Evolutionary conservation across 805 yeast genomes (phyloP).

Genomic region (Millerago galiae): DNA sequence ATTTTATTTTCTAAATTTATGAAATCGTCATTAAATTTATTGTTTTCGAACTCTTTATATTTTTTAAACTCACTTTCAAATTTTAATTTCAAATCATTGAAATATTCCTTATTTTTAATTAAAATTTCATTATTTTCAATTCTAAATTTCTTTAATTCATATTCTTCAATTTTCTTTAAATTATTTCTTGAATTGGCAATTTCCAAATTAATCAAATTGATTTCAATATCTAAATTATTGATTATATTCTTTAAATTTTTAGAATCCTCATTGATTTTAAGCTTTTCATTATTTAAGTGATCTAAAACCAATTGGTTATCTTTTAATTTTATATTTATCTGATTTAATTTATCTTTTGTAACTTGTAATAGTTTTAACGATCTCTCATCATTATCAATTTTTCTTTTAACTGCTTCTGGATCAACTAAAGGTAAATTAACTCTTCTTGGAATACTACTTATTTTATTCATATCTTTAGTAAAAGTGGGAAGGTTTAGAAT

Average conservation of each 20-base stretch:
- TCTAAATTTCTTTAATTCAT: constrained; percentile 24
- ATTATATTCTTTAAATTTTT: neutral
- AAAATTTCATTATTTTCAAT: too few relatives aligned
- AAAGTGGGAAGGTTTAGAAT: constrained; percentile 15
- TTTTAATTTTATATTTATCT: neutral
- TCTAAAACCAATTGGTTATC: neutral
- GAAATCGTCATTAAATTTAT: neutral
- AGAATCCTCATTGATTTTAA: neutral
- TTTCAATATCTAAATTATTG: neutral
- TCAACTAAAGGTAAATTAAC: constrained; percentile 4
- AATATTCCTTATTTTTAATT: too few relatives aligned
- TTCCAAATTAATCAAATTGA: too few relatives aligned
- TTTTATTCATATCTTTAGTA: constrained; percentile 1
- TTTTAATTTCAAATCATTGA: neutral
- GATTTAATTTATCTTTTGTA: neutral
- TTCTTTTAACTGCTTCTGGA: constrained; percentile 11
- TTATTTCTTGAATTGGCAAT: too few relatives aligned
- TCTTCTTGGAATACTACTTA: too few relatives aligned
- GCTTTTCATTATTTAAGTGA: neutral
- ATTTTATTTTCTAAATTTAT: neutral
- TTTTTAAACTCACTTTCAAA: constrained; percentile 24
- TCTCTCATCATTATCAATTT: constrained; percentile 6
- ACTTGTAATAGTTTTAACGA: neutral
- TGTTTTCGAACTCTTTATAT: constrained; percentile 14
- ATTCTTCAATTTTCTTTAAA: constrained; percentile 17